Conservation (phyloP, 208 protist species). For the Wallacemonas sp. region DNA sequence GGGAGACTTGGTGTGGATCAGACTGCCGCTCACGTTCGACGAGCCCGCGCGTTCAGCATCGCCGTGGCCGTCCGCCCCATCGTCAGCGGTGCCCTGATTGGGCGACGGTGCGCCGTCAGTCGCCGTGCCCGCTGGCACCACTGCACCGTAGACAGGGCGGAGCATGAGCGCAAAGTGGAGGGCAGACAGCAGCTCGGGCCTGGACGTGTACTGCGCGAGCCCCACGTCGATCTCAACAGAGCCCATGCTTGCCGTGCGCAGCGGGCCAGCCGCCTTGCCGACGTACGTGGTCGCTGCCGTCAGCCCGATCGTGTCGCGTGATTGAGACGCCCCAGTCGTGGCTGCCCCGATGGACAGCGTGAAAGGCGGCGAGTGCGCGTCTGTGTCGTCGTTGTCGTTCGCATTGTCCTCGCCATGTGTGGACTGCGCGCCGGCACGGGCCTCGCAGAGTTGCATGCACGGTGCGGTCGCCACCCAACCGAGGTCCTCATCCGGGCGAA, state of each 20-base stretch:
- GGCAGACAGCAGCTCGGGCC: constrained; percentile 43
- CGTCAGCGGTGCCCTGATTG: too few species aligned
- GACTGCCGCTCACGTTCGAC: not conserved
- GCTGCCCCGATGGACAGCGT: constrained; percentile 14
- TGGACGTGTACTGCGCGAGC: constrained; percentile 35
- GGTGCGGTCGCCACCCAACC: constrained; percentile 28
- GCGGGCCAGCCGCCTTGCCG: constrained; percentile 44
- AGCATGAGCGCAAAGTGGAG: constrained; percentile 65
- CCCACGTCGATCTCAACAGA: constrained; percentile 45
- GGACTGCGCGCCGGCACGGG: not conserved
- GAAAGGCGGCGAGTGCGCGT: constrained; percentile 16
- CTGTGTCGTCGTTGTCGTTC: constrained; percentile 10
- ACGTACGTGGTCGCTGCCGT: constrained; percentile 34
- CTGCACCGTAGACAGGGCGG: constrained; percentile 25
- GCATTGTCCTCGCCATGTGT: not conserved
- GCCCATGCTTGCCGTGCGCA: constrained; percentile 22
- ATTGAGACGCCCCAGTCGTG: constrained; percentile 6
- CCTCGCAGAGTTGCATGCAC: not conserved
- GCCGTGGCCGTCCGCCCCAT: too few species aligned
- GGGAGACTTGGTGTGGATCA: constrained; percentile 35
- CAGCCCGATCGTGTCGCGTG: constrained; percentile 28
- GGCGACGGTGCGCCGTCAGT: too few species aligned
- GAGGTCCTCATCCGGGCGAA: constrained; percentile 48
- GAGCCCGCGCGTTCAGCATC: not conserved
- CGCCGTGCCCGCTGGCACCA: too few species aligned